These are phyloP conservation scores for Tulasnella sp. DNA, from an alignment of 768 basidiomycete species.

Conservation along the genomic window DNA sequence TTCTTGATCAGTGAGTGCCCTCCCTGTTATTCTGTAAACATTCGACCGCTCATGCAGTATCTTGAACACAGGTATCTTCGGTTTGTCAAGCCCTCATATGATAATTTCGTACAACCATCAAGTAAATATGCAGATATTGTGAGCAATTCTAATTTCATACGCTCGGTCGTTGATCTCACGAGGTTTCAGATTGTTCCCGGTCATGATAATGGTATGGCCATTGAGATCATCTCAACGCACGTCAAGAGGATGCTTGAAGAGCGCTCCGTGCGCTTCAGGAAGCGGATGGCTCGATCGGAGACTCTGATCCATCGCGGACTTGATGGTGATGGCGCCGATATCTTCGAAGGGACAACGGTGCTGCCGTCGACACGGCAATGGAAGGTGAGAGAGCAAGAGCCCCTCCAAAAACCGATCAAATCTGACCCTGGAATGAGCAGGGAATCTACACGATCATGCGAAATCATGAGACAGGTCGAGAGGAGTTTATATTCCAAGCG, in stretches of 20 bases:
- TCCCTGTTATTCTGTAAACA: background rate
- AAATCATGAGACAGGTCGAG: constrained; percentile 52
- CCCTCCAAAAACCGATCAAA: background rate
- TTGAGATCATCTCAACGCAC: constrained; percentile 88
- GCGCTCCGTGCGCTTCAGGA: constrained; percentile 60
- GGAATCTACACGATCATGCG: constrained; percentile 85
- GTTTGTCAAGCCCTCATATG: constrained; percentile 89
- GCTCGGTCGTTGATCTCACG: background rate
- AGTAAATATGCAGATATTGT: constrained; percentile 85
- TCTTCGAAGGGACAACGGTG: constrained; percentile 43
- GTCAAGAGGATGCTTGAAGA: constrained; percentile 74
- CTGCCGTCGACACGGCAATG: constrained; percentile 74
- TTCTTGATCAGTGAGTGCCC: constrained; percentile 67
- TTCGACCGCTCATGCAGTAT: background rate
- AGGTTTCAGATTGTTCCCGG: constrained; percentile 81
- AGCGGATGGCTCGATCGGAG: constrained; percentile 45
- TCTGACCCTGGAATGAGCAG: constrained; percentile 30
- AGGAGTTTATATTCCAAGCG: constrained; percentile 88
- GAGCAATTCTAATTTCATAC: constrained; percentile 11
- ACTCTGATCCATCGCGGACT: constrained; percentile 24
- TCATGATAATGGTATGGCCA: constrained; percentile 76
- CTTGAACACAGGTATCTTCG: constrained; percentile 64
- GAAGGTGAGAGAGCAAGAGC: constrained; percentile 35
- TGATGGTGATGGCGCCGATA: constrained; percentile 20
- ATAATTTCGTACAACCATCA: constrained; percentile 86